Evolutionary conservation across 176 grass and related monocot species (phyloP), one percentile per base, ranked within the genome.

Genomic region (Carex pumila): DNA sequence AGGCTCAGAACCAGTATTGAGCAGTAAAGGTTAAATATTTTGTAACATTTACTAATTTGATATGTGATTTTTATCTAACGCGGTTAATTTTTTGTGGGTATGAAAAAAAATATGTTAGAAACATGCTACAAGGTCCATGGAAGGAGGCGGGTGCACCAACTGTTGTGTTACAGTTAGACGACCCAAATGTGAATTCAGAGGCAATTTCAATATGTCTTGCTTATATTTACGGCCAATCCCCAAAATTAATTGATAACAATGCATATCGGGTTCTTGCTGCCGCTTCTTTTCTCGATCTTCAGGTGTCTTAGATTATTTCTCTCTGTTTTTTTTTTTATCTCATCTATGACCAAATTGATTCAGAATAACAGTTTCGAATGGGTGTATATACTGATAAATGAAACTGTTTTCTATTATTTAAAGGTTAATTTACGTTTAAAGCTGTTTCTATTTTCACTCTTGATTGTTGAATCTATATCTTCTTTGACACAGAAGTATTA

Each of bases 121-220:
- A 99, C 83, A 99, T 99, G 96, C 90, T 99, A 21, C 91, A 99
- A 25, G 96, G 96, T 82, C 96, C 96, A 69, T 99, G 96, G 96
- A 94, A 91, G 85, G 96, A 99, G 81, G 93, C 96, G 59, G 89
- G 93, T 72, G 89, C 93, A 53, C 96, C 93, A 30, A 92, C 88
- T 58, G 86, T 99, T 47, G 83, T 92, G 49, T 88, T 99, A 80
- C 89, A 93, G 56, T 88, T 98, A 85, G 96, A 95, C 56, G 96
- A 99, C 87, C 69, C 88, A 50, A 99, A 99, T 87, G 84, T 99
- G 71, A 91, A 99, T 87, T 94, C 96, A 84, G 93, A 99, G 73
- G 91, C 93, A 36, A 95, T 99, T 75, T 72, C 91, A 80, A 90
- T 95, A 6, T 87, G 88, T 1, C 73, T 99, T 12, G 91, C 93